These are phyloP conservation scores for Neurospora sp. DNA, from an alignment of 495 filamentous ascomycete genomes.

Conservation along the genomic window DNA sequence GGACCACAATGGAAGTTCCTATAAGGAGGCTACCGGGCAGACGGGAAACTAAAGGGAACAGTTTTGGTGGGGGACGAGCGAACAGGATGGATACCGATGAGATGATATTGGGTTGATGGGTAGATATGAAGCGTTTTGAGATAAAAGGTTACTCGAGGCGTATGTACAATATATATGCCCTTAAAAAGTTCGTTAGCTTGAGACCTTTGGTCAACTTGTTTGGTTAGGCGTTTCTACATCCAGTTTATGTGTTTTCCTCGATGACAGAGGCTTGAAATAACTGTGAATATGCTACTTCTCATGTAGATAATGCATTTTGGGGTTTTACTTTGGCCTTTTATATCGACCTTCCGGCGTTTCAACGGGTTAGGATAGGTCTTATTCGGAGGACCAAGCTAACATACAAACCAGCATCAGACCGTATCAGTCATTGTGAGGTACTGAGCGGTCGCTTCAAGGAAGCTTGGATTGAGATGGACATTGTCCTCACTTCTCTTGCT, in stretches of 20 bases:
- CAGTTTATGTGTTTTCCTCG: not conserved
- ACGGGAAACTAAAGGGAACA: not conserved
- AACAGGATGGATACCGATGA: not conserved
- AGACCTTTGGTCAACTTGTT: not conserved
- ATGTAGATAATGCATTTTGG: not conserved
- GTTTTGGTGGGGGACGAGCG: not conserved
- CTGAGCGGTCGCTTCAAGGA: not conserved
- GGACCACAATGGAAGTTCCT: not conserved
- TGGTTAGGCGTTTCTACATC: not conserved
- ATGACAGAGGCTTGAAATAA: not conserved
- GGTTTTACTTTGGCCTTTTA: not conserved
- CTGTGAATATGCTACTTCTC: not conserved
- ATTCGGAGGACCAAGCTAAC: not conserved
- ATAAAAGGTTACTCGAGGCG: not conserved
- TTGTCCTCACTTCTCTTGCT: not conserved
- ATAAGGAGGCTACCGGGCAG: not conserved
- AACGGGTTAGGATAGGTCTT: not conserved
- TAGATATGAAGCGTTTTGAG: not conserved
- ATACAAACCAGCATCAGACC: not conserved
- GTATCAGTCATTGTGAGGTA: not conserved
- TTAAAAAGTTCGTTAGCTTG: not conserved
- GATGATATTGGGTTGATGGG: not conserved
- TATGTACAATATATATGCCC: not conserved
- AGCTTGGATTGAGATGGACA: not conserved
- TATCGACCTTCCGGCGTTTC: not conserved